Evolutionary conservation across 1,139 yeast species (phyloP).

Genomic region (Geotrichum carabidarum): DNA sequence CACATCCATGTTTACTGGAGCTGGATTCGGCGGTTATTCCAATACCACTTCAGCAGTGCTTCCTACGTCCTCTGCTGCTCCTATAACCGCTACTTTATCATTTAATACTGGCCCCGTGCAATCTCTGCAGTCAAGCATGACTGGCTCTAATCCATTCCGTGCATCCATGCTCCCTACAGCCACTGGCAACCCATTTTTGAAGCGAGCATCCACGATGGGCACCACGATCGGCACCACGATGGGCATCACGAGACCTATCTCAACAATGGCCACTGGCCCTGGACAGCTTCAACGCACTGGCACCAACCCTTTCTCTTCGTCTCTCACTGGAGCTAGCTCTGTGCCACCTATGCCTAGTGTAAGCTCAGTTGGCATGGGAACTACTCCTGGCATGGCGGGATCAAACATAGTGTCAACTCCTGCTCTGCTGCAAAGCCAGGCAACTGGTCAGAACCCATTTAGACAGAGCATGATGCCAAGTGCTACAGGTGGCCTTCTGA

Average conservation of each 20-base stretch:
- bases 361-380: slow-evolving; percentile 8
- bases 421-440: slow-evolving; percentile 9
- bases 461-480: slow-evolving; percentile 9
- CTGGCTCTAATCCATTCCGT: slow-evolving; percentile 35
- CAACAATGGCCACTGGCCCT: slow-evolving; percentile 24
- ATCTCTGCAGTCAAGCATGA: slow-evolving; percentile 22
- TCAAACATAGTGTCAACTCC: not conserved
- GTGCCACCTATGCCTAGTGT: slow-evolving; percentile 13
- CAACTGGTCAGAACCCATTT: slow-evolving; percentile 19
- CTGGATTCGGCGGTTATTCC: slow-evolving; percentile 53
- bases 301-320: slow-evolving; percentile 47
- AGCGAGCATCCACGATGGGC: slow-evolving; percentile 22
- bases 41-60: slow-evolving; percentile 28
- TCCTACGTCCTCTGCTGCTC: slow-evolving; percentile 23
- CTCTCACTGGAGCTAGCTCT: slow-evolving; percentile 18
- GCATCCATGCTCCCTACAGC: slow-evolving; percentile 20
- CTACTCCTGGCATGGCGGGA: slow-evolving; percentile 1
- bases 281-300: slow-evolving; percentile 35
- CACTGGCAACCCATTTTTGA: slow-evolving; percentile 30
- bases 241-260: slow-evolving; percentile 25
- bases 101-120: slow-evolving; percentile 21
- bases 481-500: not conserved
- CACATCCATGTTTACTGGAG: slow-evolving; percentile 44
- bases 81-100: slow-evolving; percentile 25
- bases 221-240: slow-evolving; percentile 19